phyloP scores from a whole-genome alignment of 176 grass and related monocot genomes.

The Aegilops tauschii region DNA sequence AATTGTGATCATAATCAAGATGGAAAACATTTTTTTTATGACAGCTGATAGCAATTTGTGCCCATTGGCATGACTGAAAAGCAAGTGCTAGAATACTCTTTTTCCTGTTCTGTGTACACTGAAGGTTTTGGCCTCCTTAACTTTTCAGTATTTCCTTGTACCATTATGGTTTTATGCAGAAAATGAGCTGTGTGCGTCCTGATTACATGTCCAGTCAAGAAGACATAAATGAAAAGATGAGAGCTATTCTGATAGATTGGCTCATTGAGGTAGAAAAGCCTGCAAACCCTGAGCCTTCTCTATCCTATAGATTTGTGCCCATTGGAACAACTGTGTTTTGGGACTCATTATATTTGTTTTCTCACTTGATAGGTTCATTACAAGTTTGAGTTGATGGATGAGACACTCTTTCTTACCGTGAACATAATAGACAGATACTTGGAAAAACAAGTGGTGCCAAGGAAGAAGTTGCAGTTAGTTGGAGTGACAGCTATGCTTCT shows the following conservation, averaged over 20 bases:
- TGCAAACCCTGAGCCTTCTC: background rate
- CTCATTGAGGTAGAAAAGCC: conserved; percentile 70
- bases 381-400: conserved; percentile 90
- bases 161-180: conserved; percentile 42
- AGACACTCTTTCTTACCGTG: conserved; percentile 90
- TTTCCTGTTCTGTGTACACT: background rate
- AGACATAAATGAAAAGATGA: conserved; percentile 94
- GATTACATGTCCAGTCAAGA: conserved; percentile 78
- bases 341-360: conserved; percentile 19
- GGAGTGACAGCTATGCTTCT: conserved; percentile 93
- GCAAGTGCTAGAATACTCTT: background rate
- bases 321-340: background rate
- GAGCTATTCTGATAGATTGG: conserved; percentile 87
- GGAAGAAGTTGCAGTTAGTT: conserved; percentile 86
- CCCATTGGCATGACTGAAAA: background rate
- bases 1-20: background rate
- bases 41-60: background rate
- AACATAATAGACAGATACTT: conserved; percentile 96
- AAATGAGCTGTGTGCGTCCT: conserved; percentile 49
- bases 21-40: background rate
- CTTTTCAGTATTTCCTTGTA: conserved; percentile 21
- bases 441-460: conserved; percentile 58
- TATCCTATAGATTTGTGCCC: background rate
- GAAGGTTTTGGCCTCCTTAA: background rate
- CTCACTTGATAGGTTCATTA: conserved; percentile 71